Conservation (phyloP, 805 yeast species). For the Wickerhamomyces ciferrii region DNA sequence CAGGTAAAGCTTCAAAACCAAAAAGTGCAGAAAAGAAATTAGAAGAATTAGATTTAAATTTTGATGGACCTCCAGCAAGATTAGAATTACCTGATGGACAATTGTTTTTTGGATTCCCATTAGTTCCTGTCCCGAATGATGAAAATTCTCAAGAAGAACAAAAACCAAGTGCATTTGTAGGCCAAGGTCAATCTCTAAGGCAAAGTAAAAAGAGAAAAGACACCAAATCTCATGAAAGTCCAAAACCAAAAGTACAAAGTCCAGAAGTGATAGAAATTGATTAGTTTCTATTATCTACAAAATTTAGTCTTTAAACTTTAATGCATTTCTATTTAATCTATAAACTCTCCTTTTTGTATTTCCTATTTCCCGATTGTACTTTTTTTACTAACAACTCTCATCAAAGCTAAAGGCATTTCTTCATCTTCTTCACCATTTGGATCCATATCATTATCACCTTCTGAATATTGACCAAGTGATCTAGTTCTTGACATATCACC, state of each 20-base stretch:
- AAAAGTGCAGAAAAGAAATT: constrained; percentile 7
- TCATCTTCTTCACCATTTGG: constrained; percentile 13
- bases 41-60: constrained; percentile 39
- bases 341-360: neutral
- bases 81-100: constrained; percentile 77
- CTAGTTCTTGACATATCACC: constrained; percentile 15
- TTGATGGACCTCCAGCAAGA: constrained; percentile 65
- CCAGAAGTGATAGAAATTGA: constrained; percentile 84
- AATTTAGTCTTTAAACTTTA: neutral
- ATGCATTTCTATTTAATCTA: neutral
- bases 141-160: constrained; percentile 26
- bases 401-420: constrained; percentile 33
- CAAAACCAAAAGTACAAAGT: constrained; percentile 59
- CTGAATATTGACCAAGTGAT: constrained; percentile 23
- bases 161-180: constrained; percentile 37
- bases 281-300: constrained; percentile 3
- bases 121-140: constrained; percentile 29
- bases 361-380: neutral
- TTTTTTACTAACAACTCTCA: constrained; percentile 28
- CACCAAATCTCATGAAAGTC: constrained; percentile 42
- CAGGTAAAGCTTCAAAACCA: constrained; percentile 45
- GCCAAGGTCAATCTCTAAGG: constrained; percentile 74
- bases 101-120: constrained; percentile 90
- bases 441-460: constrained; percentile 13
- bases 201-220: constrained; percentile 68